These are phyloP conservation scores for Tarenaya hassleriana DNA, from an alignment of 345 rosid genomes.

Conservation along the genomic window DNA sequence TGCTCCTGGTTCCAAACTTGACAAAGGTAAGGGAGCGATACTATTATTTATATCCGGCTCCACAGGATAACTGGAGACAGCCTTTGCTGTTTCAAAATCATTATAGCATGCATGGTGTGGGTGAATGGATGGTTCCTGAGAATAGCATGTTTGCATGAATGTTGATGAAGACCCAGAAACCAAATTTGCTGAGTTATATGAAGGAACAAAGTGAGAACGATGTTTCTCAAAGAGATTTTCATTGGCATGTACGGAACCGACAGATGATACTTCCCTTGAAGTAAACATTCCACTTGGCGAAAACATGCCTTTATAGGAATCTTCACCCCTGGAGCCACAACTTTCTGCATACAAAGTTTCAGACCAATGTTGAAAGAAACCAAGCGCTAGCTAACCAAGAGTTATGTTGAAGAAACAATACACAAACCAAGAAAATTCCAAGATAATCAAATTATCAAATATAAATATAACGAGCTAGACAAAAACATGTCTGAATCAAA, in stretches of 20 bases:
- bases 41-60: conserved; percentile 15
- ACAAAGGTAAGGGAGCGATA: conserved; percentile 31
- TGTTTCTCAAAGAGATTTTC: conserved; percentile 31
- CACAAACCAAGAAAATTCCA: not conserved
- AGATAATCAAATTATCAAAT: no score
- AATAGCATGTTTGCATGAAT: conserved; percentile 27
- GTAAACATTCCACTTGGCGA: conserved; percentile 22
- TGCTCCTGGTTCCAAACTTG: conserved; percentile 26
- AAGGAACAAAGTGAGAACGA: conserved; percentile 23
- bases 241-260: conserved; percentile 23
- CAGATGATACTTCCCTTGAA: conserved; percentile 30
- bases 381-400: no score
- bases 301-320: conserved; percentile 30
- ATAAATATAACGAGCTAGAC: no score
- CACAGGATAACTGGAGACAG: conserved; percentile 24
- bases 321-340: conserved; percentile 30
- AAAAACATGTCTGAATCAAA: no score
- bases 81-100: conserved; percentile 25
- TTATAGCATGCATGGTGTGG: conserved; percentile 25
- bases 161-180: conserved; percentile 30
- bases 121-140: conserved; percentile 29
- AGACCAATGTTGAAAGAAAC: not conserved
- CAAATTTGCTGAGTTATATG: conserved; percentile 26
- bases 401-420: not conserved
- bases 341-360: conserved; percentile 31